Conservation (phyloP, 2,329 filamentous ascomycete species). For the Emergomyces africanus region DNA sequence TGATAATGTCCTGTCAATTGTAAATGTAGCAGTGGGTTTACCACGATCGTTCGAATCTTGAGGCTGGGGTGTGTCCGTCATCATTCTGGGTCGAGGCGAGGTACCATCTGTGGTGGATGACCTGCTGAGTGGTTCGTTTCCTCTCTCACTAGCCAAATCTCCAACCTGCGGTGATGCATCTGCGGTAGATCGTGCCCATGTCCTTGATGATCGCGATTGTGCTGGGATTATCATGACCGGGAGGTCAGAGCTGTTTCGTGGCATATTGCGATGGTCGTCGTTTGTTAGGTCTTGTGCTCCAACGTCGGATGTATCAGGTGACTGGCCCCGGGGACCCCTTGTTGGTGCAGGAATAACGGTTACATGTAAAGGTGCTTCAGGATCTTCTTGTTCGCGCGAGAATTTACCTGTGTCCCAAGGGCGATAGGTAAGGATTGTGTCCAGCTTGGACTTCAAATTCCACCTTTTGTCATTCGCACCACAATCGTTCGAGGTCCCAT, state of each 20-base stretch:
- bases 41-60: not conserved
- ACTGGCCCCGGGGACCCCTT: constrained; percentile 42
- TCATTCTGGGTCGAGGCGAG: not conserved
- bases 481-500: not conserved
- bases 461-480: constrained; percentile 33
- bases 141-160: not conserved
- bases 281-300: not conserved
- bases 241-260: constrained; percentile 19
- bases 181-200: constrained; percentile 31
- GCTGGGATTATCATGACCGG: constrained; percentile 49
- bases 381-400: constrained; percentile 24
- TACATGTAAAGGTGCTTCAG: constrained; percentile 38
- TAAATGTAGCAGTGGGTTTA: not conserved
- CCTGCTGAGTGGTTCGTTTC: not conserved
- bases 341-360: constrained; percentile 50
- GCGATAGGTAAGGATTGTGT: constrained; percentile 37
- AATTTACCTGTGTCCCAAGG: constrained; percentile 31
- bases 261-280: not conserved
- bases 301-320: constrained; percentile 26
- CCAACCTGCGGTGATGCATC: not conserved
- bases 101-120: not conserved
- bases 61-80: not conserved
- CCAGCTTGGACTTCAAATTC: constrained; percentile 33
- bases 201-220: constrained; percentile 37
- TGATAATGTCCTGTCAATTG: not conserved